A percentile compares a stretch with the other conserved stretches of the same genome.
Conservation (phyloP, 306 rosid species). For the Trichosanthes truncata region DNA sequence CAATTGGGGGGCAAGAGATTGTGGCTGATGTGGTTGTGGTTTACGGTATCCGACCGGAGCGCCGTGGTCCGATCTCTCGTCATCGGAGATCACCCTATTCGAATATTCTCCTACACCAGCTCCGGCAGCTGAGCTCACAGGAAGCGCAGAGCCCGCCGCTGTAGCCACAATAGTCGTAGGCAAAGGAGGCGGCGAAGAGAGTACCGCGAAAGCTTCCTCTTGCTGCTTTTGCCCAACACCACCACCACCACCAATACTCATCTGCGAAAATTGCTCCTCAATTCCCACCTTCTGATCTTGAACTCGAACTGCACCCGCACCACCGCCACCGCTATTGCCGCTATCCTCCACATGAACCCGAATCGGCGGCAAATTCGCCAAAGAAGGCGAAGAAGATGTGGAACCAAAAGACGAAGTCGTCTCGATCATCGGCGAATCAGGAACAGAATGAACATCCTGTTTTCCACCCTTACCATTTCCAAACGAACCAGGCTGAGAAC, state of each 20-base stretch:
- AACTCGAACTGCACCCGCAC: slow-evolving; percentile 33
- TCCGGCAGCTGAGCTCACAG: slow-evolving; percentile 22
- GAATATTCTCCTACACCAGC: slow-evolving; percentile 33
- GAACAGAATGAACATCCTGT: slow-evolving; percentile 89
- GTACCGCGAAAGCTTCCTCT: slow-evolving; percentile 46
- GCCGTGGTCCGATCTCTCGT: slow-evolving; percentile 90
- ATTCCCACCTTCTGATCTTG: slow-evolving; percentile 79
- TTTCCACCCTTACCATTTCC: slow-evolving; percentile 47
- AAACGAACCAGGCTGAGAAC: slow-evolving; percentile 44
- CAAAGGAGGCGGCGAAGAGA: slow-evolving; percentile 63
- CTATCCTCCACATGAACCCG: slow-evolving; percentile 67
- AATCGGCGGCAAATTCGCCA: slow-evolving; percentile 85
- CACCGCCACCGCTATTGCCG: slow-evolving; percentile 15
- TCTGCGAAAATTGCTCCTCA: slow-evolving; percentile 86
- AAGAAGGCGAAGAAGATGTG: slow-evolving; percentile 78
- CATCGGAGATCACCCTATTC: slow-evolving; percentile 60
- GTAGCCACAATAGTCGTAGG: slow-evolving; percentile 29
- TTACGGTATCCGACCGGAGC: slow-evolving; percentile 44
- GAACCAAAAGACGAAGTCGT: slow-evolving; percentile 87
- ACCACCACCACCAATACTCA: slow-evolving; percentile 32
- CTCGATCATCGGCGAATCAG: slow-evolving; percentile 92
- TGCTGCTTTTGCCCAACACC: slow-evolving; percentile 35
- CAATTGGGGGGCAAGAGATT: slow-evolving; percentile 31
- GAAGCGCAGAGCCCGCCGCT: slow-evolving; percentile 18
- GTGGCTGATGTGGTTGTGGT: slow-evolving; percentile 38